A percentile compares a stretch with the other conserved stretches of the same genome.
Conservation (phyloP, 1,139 yeast genomes). For the Zygosaccharomyces pseudobailii region DNA sequence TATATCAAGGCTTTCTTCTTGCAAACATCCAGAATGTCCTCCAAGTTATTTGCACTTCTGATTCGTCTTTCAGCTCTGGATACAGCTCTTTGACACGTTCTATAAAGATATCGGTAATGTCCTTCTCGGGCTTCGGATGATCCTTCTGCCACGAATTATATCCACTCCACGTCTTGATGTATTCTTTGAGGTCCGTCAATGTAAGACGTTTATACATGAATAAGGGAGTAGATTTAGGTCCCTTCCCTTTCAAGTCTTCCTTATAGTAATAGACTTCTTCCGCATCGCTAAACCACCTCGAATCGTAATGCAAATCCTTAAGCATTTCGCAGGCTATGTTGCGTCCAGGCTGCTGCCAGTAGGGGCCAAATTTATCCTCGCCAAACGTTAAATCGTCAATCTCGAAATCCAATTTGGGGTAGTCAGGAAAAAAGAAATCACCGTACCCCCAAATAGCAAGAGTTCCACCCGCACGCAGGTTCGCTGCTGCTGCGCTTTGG, state of each 20-base stretch:
- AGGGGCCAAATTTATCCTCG: conserved; percentile 43
- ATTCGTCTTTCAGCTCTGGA: conserved; percentile 32
- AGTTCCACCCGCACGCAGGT: conserved; percentile 59
- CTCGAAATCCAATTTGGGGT: conserved; percentile 32
- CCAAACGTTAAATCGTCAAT: conserved; percentile 35
- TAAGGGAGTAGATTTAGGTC: conserved; percentile 19
- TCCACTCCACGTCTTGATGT: conserved; percentile 64
- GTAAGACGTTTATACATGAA: conserved; percentile 21
- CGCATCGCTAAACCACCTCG: conserved; percentile 42
- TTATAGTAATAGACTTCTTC: conserved; percentile 29
- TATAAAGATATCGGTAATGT: conserved; percentile 42
- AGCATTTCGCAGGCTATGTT: conserved; percentile 5
- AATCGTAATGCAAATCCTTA: conserved; percentile 35
- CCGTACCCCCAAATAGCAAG: conserved; percentile 72
- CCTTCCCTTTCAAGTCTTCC: conserved; percentile 41
- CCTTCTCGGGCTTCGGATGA: conserved; percentile 19
- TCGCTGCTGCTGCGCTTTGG: conserved; percentile 45
- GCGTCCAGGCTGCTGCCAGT: conserved; percentile 33
- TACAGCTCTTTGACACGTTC: conserved; percentile 28
- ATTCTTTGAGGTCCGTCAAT: conserved; percentile 41
- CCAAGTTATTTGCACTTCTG: conserved; percentile 36
- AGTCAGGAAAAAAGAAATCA: conserved; percentile 45
- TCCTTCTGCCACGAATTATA: conserved; percentile 53
- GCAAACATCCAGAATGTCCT: conserved; percentile 41
- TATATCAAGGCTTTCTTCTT: conserved; percentile 4